phyloP scores from a whole-genome alignment of 2,329 filamentous ascomycete species.

The Penicillium vulpinum region DNA sequence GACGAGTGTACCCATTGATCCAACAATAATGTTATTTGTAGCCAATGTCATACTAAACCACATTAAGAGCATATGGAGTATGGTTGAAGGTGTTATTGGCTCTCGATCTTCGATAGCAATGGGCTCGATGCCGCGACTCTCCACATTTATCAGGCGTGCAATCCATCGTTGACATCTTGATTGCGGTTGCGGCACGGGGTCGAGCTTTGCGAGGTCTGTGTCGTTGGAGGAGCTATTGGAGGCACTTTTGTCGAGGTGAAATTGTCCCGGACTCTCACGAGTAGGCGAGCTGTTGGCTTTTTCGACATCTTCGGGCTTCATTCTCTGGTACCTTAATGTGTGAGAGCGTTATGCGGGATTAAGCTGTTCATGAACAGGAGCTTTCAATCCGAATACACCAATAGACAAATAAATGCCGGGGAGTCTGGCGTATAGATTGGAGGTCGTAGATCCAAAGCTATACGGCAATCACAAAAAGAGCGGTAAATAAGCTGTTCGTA shows the following conservation, averaged over 20 bases:
- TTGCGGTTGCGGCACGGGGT: slow-evolving; percentile 9
- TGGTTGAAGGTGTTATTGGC: slow-evolving; percentile 24
- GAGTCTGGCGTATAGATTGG: neutral
- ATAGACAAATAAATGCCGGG: neutral
- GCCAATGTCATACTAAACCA: slow-evolving; percentile 45
- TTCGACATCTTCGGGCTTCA: slow-evolving; percentile 27
- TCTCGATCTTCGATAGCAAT: slow-evolving; percentile 31
- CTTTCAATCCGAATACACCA: neutral
- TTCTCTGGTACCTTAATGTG: neutral
- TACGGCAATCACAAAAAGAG: neutral
- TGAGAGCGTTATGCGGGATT: neutral
- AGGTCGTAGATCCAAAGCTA: neutral
- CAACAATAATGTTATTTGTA: slow-evolving; percentile 44
- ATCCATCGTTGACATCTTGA: slow-evolving; percentile 27
- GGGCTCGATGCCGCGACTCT: slow-evolving; percentile 30
- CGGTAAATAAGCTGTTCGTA: neutral
- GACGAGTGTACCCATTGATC: slow-evolving; percentile 44
- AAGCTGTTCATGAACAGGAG: neutral
- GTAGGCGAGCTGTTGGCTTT: slow-evolving; percentile 27
- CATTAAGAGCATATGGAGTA: slow-evolving; percentile 36
- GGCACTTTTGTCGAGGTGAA: slow-evolving; percentile 20
- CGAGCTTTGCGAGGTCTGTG: slow-evolving; percentile 10
- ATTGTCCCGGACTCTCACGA: slow-evolving; percentile 25
- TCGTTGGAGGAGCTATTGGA: slow-evolving; percentile 2
- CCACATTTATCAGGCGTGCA: slow-evolving; percentile 26